Conservation (phyloP, 495 filamentous ascomycete species). For the Cudoniella acicularis region DNA sequence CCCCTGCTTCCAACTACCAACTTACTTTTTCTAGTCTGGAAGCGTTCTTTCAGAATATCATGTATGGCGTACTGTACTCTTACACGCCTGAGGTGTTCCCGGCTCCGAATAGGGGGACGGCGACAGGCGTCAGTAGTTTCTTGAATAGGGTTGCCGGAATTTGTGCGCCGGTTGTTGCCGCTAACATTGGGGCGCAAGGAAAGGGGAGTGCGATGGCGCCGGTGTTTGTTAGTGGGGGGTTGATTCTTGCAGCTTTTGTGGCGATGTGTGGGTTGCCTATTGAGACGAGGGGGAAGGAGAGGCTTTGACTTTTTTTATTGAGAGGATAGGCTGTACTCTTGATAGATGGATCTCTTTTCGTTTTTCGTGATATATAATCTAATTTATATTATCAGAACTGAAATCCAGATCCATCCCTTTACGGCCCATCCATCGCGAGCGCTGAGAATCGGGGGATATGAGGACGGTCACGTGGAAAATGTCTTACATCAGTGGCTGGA, state of each 20-base stretch:
- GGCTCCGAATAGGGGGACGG: conserved; percentile 73
- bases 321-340: no score
- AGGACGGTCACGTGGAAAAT: no score
- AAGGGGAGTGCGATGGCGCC: conserved; percentile 53
- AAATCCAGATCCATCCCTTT: no score
- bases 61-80: conserved; percentile 85
- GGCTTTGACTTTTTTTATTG: conserved; percentile 44
- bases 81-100: conserved; percentile 85
- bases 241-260: conserved; percentile 65
- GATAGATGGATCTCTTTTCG: no score
- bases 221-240: conserved; percentile 66
- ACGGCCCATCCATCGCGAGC: no score
- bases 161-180: conserved; percentile 73
- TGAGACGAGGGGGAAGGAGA: conserved; percentile 68
- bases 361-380: no score
- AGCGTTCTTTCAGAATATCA: conserved; percentile 71
- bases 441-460: no score
- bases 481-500: no score
- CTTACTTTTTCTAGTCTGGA: conserved; percentile 75
- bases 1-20: conserved; percentile 41
- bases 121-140: conserved; percentile 70
- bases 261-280: conserved; percentile 65
- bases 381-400: no score
- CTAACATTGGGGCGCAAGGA: conserved; percentile 37
- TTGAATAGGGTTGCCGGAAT: conserved; percentile 71